Conservation (phyloP, 2,329 filamentous ascomycete genomes). For the Diplodia seriata region DNA sequence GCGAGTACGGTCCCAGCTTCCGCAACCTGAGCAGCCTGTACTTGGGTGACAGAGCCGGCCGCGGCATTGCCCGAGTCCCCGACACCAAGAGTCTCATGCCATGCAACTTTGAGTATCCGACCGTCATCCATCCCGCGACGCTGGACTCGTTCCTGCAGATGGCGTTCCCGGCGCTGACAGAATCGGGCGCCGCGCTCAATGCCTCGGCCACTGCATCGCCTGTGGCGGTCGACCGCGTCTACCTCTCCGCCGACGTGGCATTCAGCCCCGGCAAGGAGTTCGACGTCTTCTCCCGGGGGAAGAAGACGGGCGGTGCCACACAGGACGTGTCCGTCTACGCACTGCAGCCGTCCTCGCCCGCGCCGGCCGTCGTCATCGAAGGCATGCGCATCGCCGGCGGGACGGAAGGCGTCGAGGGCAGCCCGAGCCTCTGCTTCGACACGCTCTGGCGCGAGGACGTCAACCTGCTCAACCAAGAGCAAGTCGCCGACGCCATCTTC, state of each 20-base stretch:
- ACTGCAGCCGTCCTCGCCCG: neutral
- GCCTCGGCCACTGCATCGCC: neutral
- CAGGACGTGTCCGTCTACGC: neutral
- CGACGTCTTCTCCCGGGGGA: neutral
- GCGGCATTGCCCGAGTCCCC: constrained; percentile 34
- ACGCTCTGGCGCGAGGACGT: constrained; percentile 3
- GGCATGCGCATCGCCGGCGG: neutral
- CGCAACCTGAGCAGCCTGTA: constrained; percentile 34
- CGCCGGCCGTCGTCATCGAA: constrained; percentile 7
- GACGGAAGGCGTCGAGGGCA: too few relatives aligned
- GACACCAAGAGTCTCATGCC: neutral
- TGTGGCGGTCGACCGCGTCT: constrained; percentile 3
- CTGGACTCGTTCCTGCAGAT: constrained; percentile 37
- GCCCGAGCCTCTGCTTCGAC: neutral
- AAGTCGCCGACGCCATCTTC: neutral
- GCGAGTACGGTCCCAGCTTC: constrained; percentile 29
- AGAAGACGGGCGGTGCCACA: neutral
- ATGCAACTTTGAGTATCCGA: constrained; percentile 22
- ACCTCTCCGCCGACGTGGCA: constrained; percentile 1
- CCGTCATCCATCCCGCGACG: constrained; percentile 37
- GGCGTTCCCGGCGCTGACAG: constrained; percentile 24
- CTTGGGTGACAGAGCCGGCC: constrained; percentile 30
- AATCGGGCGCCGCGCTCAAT: neutral
- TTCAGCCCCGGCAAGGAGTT: constrained; percentile 1
- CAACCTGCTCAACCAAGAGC: neutral